phyloP scores from a whole-genome alignment of 768 basidiomycete genomes.

The Rhizopogon salebrosus region DNA sequence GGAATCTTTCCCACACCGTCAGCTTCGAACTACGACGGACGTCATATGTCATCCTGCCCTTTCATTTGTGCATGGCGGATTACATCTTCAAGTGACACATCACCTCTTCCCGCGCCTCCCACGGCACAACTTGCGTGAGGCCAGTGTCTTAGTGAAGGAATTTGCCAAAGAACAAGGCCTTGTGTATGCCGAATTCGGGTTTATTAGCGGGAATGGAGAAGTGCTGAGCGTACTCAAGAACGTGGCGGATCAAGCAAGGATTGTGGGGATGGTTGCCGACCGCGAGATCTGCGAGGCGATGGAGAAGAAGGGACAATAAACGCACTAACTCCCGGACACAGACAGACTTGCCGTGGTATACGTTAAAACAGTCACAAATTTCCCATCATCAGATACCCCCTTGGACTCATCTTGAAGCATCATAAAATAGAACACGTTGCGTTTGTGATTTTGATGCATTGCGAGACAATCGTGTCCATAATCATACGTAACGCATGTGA shows the following conservation, averaged over 20 bases:
- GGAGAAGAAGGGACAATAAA: constrained; percentile 34
- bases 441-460: constrained; percentile 14
- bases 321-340: not conserved
- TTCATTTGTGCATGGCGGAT: constrained; percentile 92
- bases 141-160: constrained; percentile 79
- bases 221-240: constrained; percentile 76
- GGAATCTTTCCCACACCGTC: constrained; percentile 91
- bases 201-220: constrained; percentile 78
- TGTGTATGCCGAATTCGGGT: constrained; percentile 88
- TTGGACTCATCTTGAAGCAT: not conserved
- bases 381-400: constrained; percentile 15
- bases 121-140: constrained; percentile 83
- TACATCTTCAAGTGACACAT: constrained; percentile 96
- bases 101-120: constrained; percentile 96
- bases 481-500: constrained; percentile 28
- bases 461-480: constrained; percentile 16
- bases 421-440: not conserved
- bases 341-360: not conserved
- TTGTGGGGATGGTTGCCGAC: constrained; percentile 79
- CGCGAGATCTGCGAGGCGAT: constrained; percentile 65
- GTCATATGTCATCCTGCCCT: constrained; percentile 82
- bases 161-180: constrained; percentile 84
- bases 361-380: not conserved
- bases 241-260: constrained; percentile 83
- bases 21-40: constrained; percentile 96